Conservation (phyloP, 73 alveolate genomes). For the Stentor coeruleus region DNA sequence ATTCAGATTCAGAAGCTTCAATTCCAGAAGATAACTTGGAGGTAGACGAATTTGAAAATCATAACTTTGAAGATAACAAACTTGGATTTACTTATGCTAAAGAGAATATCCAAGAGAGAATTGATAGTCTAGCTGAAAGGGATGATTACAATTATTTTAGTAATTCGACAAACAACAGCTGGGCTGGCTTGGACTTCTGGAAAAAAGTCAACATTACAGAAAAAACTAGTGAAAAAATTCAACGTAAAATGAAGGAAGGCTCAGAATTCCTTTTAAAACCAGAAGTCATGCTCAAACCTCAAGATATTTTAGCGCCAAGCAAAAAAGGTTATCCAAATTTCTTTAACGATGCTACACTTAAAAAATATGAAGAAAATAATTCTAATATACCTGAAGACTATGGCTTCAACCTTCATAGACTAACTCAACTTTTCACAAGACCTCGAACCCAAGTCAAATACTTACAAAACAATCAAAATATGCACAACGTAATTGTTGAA, state of each 20-base stretch:
- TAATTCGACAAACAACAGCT: not conserved
- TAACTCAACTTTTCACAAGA: conserved; percentile 11
- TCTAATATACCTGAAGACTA: not conserved
- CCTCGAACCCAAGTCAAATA: not conserved
- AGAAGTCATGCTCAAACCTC: not conserved
- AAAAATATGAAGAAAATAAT: not conserved
- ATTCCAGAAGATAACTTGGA: not conserved
- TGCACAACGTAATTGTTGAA: not conserved
- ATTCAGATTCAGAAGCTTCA: conserved; percentile 14
- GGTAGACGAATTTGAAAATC: not conserved
- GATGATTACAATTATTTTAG: not conserved
- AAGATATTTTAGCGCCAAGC: not conserved
- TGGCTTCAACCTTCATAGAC: not conserved
- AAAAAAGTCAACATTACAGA: not conserved
- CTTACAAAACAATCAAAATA: not conserved
- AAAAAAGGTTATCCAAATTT: not conserved
- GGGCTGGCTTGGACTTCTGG: not conserved
- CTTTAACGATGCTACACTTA: not conserved
- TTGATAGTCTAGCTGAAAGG: not conserved
- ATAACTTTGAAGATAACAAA: not conserved
- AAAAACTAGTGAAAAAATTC: not conserved
- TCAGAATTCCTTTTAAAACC: not conserved
- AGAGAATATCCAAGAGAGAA: not conserved
- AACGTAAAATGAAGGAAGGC: not conserved
- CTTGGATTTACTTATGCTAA: not conserved